These are phyloP conservation scores for Rhizophagus clarus DNA, from an alignment of 192 early-diverging fungal genomes.

Conservation along the genomic window DNA sequence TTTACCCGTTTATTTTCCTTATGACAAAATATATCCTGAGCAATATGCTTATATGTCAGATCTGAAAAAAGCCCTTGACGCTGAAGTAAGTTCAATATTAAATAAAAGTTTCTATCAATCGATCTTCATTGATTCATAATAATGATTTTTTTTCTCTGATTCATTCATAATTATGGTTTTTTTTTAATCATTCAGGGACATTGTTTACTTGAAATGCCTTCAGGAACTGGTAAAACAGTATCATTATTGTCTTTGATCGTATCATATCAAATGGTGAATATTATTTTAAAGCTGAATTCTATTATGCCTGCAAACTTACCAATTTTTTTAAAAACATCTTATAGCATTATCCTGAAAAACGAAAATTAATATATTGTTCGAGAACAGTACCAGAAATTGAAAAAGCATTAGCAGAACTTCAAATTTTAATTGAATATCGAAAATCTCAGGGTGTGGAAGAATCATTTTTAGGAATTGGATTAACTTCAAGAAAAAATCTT, in stretches of 20 bases:
- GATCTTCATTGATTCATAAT: neutral
- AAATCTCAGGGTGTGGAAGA: conserved; percentile 68
- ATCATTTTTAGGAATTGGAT: conserved; percentile 86
- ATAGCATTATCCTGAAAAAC: conserved; percentile 81
- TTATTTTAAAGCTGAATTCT: neutral
- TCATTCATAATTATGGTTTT: neutral
- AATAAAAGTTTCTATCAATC: neutral
- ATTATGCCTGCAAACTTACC: neutral
- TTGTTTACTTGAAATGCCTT: conserved; percentile 98
- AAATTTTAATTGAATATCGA: conserved; percentile 87
- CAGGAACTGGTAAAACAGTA: conserved; percentile 98
- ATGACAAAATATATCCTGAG: conserved; percentile 99
- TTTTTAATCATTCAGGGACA: conserved; percentile 68
- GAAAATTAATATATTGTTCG: conserved; percentile 99
- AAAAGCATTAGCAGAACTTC: conserved; percentile 95
- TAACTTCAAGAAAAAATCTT: conserved; percentile 92
- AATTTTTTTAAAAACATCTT: conserved; percentile 9
- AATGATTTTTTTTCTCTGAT: no score
- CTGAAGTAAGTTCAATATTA: conserved; percentile 53
- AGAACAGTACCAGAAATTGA: conserved; percentile 99
- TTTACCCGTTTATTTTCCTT: conserved; percentile 95
- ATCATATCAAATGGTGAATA: conserved; percentile 84
- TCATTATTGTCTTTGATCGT: conserved; percentile 94
- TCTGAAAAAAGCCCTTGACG: conserved; percentile 91
- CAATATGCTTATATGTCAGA: conserved; percentile 99